Evolutionary conservation across 768 basidiomycete species (phyloP).

Genomic region (Lentinus tigrinus): DNA sequence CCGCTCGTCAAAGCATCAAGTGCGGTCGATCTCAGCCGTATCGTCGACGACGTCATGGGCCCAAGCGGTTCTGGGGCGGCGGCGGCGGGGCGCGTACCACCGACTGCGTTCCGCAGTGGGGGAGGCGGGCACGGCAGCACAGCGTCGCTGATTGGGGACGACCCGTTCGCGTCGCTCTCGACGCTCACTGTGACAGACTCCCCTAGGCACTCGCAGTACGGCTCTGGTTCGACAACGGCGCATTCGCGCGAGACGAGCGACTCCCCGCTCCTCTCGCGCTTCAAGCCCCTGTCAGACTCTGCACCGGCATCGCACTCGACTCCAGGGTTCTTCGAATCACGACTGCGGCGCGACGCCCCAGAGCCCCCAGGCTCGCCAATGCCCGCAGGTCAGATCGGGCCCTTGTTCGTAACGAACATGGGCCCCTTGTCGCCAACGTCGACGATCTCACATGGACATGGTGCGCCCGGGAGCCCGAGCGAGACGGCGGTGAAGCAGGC

Average conservation of each 20-base stretch:
- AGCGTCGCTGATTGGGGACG: conserved; percentile 6
- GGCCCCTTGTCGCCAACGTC: conserved; percentile 17
- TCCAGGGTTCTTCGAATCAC: background rate
- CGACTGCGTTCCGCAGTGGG: background rate
- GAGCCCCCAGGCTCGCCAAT: conserved; percentile 11
- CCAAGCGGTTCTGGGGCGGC: too few species aligned
- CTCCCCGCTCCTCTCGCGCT: conserved; percentile 12
- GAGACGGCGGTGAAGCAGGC: background rate
- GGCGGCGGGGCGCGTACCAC: background rate
- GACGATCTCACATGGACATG: background rate
- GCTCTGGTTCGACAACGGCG: background rate
- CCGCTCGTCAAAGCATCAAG: conserved; percentile 23
- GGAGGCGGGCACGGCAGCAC: background rate
- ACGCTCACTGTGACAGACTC: background rate
- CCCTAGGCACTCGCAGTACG: background rate
- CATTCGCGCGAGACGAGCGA: conserved; percentile 21
- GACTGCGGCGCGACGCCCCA: background rate
- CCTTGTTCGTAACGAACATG: conserved; percentile 24
- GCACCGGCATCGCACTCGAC: background rate
- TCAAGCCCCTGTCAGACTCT: background rate
- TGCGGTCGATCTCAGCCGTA: conserved; percentile 25
- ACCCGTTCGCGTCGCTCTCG: conserved; percentile 13
- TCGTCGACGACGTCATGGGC: conserved; percentile 32
- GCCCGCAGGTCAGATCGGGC: conserved; percentile 14
- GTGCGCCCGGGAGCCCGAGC: background rate